These are phyloP conservation scores for Miscanthus lutarioriparius DNA, from an alignment of 176 grass and related monocot genomes.

Conservation along the genomic window DNA sequence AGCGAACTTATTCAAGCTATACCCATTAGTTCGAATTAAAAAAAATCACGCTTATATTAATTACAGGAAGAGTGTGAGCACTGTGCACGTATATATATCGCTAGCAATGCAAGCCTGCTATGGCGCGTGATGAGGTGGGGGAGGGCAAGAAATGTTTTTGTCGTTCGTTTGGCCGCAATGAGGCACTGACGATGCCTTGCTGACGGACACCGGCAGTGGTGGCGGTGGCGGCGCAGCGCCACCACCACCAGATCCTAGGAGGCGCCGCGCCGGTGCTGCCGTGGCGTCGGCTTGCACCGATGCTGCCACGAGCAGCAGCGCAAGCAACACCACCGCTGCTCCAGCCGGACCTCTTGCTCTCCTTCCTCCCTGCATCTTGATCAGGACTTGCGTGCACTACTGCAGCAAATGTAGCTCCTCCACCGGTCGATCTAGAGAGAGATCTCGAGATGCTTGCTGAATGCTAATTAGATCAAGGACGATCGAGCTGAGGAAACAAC, in stretches of 20 bases:
- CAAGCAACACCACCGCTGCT: background rate
- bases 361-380: conserved; percentile 23
- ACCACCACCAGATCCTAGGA: background rate
- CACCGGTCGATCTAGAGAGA: background rate
- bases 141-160: background rate
- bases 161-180: background rate
- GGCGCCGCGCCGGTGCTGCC: background rate
- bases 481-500: background rate
- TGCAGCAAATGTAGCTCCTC: background rate
- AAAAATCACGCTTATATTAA: background rate
- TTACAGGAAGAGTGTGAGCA: background rate
- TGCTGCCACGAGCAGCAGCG: background rate
- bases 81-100: background rate
- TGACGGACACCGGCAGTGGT: background rate
- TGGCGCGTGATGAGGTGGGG: background rate
- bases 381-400: background rate
- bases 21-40: background rate
- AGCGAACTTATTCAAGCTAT: background rate
- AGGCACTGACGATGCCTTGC: background rate
- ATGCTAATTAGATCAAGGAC: background rate
- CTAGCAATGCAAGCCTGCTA: background rate
- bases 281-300: background rate
- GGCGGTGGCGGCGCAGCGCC: background rate
- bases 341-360: background rate
- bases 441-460: background rate